phyloP scores from a whole-genome alignment of 495 filamentous ascomycete species.

The Penicillium nucicola region DNA sequence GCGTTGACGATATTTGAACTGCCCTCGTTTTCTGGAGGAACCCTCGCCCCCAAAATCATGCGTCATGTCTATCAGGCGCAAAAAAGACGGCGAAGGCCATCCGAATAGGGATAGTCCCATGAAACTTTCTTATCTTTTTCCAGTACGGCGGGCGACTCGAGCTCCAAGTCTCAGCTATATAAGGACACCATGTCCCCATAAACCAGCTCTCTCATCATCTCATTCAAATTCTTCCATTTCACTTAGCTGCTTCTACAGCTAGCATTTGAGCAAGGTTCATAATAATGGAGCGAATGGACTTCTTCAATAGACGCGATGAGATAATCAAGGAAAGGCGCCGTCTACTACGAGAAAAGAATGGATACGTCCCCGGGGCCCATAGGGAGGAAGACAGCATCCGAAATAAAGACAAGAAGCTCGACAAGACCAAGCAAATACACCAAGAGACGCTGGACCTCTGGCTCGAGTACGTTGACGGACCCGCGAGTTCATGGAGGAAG shows the following conservation, averaged over 20 bases:
- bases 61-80: no score
- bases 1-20: no score
- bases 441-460: not conserved
- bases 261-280: not conserved
- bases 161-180: no score
- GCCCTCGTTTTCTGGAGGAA: no score
- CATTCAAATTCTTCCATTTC: not conserved
- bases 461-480: not conserved
- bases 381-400: slow-evolving; percentile 7
- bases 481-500: no score
- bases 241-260: not conserved
- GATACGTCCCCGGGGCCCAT: slow-evolving; percentile 6
- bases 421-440: not conserved
- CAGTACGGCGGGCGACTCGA: no score
- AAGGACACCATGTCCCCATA: no score
- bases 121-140: no score
- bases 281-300: not conserved
- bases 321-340: slow-evolving; percentile 3
- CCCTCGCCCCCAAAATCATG: no score
- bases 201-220: not conserved
- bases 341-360: not conserved
- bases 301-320: not conserved
- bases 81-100: no score
- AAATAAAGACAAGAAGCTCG: slow-evolving; percentile 7
- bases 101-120: no score